Evolutionary conservation across 2,329 filamentous ascomycete genomes (phyloP), one percentile per base, ranked within the genome.

Genomic region (Venturia pyrina): DNA sequence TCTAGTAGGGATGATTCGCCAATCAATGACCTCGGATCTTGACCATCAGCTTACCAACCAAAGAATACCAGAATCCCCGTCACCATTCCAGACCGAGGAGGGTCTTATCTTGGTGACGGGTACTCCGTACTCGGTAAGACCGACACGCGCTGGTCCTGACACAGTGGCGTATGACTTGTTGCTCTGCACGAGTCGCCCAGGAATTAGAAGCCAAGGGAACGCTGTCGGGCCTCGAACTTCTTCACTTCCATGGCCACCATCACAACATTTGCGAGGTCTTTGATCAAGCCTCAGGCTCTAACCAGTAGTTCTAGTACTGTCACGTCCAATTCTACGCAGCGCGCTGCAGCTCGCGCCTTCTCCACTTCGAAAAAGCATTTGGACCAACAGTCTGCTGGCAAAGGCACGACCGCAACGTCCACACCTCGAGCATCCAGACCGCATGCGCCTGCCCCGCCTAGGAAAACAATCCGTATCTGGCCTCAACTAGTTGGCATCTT

Each of bases 401-500:
- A 59, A 37, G 53, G n/a, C 32, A 59, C 53, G 37, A 40, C 46
- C 21, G 2, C 46, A 6, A n/a, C 53, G 10, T 17, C 28, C 21
- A 37, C 53, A 0, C 28, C 17, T 37, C 15, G 24, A 56, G 5
- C 62, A 34, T 24, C 34, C 44, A 56, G 43, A 50, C 44, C 48
- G 44, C 62, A 32, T 28, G 3, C 48, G 44, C 62, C 46, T 28
- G 3, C 43, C 13, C 60, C 60, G 24, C 60, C 40, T 13, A 34
- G 40, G 28, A 62, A 62, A 24, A 63, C 65, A 15, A n/a, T 66
- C 37, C 44, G 75, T 67, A 71, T 77, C 70, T 77, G 75, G 75
- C 79, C 80, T 32, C 53, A 53, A 10, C 76, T 82, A 60, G 69
- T 81, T 66, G 72, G 74, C 70, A 81, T 82, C 71, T 80, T 82